Evolutionary conservation across 768 basidiomycete species (phyloP).

Genomic region (Boletus vermiculosoides): DNA sequence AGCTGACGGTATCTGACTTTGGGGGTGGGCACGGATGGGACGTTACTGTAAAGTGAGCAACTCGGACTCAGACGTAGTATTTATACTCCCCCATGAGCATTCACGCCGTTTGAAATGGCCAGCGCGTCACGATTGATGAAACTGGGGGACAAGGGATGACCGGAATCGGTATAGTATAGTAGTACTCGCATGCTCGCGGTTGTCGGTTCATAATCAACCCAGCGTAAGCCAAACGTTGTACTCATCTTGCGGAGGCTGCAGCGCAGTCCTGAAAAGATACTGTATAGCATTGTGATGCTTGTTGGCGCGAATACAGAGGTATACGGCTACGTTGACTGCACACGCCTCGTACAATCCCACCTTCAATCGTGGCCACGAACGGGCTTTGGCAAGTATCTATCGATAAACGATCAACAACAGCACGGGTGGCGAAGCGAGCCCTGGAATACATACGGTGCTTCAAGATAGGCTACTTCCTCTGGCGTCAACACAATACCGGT

Average conservation of each 20-base stretch:
- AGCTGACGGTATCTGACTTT: constrained; percentile 32
- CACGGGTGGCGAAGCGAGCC: neutral
- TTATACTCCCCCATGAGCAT: neutral
- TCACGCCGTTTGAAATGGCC: too few relatives aligned
- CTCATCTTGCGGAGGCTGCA: too few relatives aligned
- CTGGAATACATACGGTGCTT: constrained; percentile 22
- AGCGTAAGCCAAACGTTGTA: too few relatives aligned
- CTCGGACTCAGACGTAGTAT: neutral
- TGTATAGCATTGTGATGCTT: neutral
- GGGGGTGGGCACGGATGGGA: constrained; percentile 8
- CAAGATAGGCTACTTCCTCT: constrained; percentile 29
- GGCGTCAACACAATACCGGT: constrained; percentile 12
- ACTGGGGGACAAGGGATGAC: neutral
- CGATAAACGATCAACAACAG: constrained; percentile 1
- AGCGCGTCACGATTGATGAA: too few relatives aligned
- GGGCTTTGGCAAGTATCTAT: constrained; percentile 17
- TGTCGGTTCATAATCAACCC: too few relatives aligned
- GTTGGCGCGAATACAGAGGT: neutral
- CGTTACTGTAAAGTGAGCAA: neutral
- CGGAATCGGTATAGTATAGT: neutral
- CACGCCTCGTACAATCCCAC: neutral
- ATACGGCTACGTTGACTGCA: neutral
- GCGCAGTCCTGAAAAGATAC: neutral
- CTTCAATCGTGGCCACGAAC: constrained; percentile 18
- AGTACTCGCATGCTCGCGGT: too few relatives aligned